Conservation (phyloP, 495 filamentous ascomycete species). For the Hamigera avellanea region DNA sequence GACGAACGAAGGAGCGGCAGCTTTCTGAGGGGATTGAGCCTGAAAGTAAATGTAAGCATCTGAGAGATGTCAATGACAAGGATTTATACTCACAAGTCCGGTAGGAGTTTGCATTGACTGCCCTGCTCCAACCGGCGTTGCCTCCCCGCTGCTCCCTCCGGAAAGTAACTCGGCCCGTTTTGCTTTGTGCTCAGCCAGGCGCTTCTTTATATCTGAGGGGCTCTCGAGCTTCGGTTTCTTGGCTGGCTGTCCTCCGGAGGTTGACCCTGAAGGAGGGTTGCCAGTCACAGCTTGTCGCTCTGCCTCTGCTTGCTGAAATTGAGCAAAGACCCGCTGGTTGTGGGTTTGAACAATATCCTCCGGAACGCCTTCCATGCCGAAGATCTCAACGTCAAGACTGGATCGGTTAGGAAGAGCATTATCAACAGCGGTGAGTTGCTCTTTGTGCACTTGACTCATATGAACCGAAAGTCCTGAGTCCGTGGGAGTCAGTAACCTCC, state of each 20-base stretch:
- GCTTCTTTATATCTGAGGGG: slow-evolving; percentile 66
- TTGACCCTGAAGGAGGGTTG: slow-evolving; percentile 59
- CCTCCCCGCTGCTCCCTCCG: slow-evolving; percentile 47
- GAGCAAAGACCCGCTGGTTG: slow-evolving; percentile 68
- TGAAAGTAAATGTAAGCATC: slow-evolving; percentile 2
- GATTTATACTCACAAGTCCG: slow-evolving; percentile 38
- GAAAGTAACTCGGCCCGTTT: slow-evolving; percentile 48
- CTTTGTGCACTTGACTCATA: slow-evolving; percentile 98
- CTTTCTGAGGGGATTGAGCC: slow-evolving; percentile 17
- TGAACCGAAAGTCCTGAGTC: slow-evolving; percentile 76
- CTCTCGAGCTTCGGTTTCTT: slow-evolving; percentile 79
- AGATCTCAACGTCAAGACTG: slow-evolving; percentile 85
- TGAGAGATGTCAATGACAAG: not conserved
- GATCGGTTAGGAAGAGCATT: slow-evolving; percentile 80
- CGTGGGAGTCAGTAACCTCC: not conserved
- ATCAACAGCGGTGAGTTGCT: slow-evolving; percentile 71
- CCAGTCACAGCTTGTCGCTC: slow-evolving; percentile 74
- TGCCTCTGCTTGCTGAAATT: slow-evolving; percentile 74
- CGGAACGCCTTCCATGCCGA: slow-evolving; percentile 95
- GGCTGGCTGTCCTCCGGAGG: slow-evolving; percentile 33
- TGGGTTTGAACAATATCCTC: slow-evolving; percentile 72
- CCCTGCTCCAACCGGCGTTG: slow-evolving; percentile 44
- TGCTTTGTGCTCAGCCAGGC: slow-evolving; percentile 70
- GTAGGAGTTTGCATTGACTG: slow-evolving; percentile 41
- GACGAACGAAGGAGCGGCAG: not conserved